Conservation (phyloP, 1,139 yeast species). For the Zygoascus sp. region DNA sequence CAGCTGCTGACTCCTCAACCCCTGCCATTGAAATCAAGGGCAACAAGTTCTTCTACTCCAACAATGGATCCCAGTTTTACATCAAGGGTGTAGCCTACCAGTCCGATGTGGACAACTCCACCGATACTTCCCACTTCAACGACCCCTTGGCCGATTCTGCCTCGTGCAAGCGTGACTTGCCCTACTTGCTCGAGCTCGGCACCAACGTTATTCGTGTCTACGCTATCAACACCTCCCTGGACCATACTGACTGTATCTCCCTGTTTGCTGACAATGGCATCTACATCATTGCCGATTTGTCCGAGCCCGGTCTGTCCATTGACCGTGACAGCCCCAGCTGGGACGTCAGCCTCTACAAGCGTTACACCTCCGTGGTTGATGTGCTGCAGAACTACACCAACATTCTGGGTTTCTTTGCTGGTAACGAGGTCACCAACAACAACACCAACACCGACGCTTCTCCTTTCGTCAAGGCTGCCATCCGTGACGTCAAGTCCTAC, state of each 20-base stretch:
- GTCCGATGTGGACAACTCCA: conserved; percentile 41
- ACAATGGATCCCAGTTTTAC: conserved; percentile 79
- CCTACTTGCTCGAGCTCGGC: conserved; percentile 60
- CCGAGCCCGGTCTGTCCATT: conserved; percentile 75
- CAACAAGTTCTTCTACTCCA: conserved; percentile 66
- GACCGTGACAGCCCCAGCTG: conserved; percentile 73
- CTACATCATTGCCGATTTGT: conserved; percentile 83
- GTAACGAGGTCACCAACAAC: conserved; percentile 88
- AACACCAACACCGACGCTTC: conserved; percentile 62
- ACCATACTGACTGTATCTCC: conserved; percentile 89
- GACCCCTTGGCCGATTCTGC: conserved; percentile 68
- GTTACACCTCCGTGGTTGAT: conserved; percentile 63
- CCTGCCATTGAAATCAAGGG: conserved; percentile 39
- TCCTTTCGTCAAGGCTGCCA: conserved; percentile 76
- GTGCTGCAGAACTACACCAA: conserved; percentile 77
- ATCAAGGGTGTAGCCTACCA: conserved; percentile 82
- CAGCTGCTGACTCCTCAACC: conserved; percentile 23
- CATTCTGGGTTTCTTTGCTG: conserved; percentile 90
- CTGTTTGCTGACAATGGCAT: conserved; percentile 89
- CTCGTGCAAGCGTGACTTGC: conserved; percentile 74
- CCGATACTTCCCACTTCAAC: conserved; percentile 44
- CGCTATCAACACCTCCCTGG: conserved; percentile 72
- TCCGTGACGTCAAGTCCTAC: conserved; percentile 78
- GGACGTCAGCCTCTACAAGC: conserved; percentile 47
- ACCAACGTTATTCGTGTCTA: conserved; percentile 84